Base-by-base conservation (phyloP, 306 rosid genomes). In the Quercus bicolor region DNA sequence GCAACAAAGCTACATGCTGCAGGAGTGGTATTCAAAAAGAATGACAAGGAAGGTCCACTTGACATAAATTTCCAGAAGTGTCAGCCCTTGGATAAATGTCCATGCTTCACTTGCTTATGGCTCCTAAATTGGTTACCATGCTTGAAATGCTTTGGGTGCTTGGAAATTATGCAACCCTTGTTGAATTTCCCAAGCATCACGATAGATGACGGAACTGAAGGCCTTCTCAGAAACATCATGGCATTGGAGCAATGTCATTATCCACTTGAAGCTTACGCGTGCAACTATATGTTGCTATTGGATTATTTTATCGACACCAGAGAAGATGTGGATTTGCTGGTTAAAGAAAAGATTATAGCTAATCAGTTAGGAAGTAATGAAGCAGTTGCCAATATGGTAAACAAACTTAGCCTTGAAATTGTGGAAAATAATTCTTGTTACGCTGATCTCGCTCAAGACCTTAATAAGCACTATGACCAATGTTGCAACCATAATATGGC, bases 221-320 rank as follows among this genome's bases (percentile, higher is more conserved):
- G 81, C 40, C 18, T 83, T 23, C 18, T 78, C 3, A n/a, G 86
- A 37, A 85, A 85, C 33, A 29, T 84, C 3, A 77, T 84, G 80
- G 87, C 87, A 13, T 34, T 84, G 31, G 82, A 81, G 70, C 85
- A 80, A 72, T 82, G 84, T 15, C 75, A 73, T 28, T 81, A 82
- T 45, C 77, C 84, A 1, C 0, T 20, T 1, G 1, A 76, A 1
- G 26, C 80, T 18, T 76, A 82, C 33, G 43, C 79, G 15, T 82
- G 84, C 75, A 77, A 76, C 5, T 85, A 85, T 37, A 29, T 85
- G 2, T 21, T 33, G 51, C 55, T 82, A 6, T 60, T 85, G 73
- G 79, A 79, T 61, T 33, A 29, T 3, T 84, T 79, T 0, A 83
- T 82, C 28, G 31, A 82, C 74, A 76, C 68, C 11, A 48, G 19